These are phyloP conservation scores for Moricandia moricandioides DNA, from an alignment of 345 rosid genomes.

Conservation along the genomic window DNA sequence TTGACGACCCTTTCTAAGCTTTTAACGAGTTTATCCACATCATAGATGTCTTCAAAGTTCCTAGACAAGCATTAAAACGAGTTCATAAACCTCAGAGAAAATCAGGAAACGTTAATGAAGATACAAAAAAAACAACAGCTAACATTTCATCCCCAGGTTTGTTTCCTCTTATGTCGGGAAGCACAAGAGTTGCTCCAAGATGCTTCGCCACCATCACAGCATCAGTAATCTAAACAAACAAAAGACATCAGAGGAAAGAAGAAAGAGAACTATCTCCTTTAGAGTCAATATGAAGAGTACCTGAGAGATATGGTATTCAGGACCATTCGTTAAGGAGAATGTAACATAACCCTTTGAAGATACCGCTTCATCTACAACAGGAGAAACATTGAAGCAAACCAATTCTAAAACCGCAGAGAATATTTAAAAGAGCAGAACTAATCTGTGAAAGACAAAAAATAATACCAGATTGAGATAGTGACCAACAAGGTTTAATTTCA, in stretches of 20 bases:
- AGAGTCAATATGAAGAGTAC: slow-evolving; percentile 35
- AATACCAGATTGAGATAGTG: slow-evolving; percentile 47
- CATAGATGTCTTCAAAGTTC: slow-evolving; percentile 89
- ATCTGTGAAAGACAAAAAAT: slow-evolving; percentile 4
- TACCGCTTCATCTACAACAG: slow-evolving; percentile 35
- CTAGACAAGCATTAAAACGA: slow-evolving; percentile 40
- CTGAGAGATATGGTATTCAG: slow-evolving; percentile 98
- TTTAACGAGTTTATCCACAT: slow-evolving; percentile 62
- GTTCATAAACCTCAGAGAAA: slow-evolving; percentile 4
- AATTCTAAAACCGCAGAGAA: background rate
- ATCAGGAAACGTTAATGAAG: background rate
- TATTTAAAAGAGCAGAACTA: background rate
- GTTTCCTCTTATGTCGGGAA: slow-evolving; percentile 94
- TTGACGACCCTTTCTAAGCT: slow-evolving; percentile 72
- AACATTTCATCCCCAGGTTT: slow-evolving; percentile 83
- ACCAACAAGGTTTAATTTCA: slow-evolving; percentile 76
- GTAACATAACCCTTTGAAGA: slow-evolving; percentile 72
- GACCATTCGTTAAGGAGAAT: slow-evolving; percentile 91
- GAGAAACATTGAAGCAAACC: slow-evolving; percentile 1
- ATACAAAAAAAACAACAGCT: slow-evolving; percentile 23
- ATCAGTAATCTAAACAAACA: slow-evolving; percentile 56
- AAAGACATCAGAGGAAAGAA: background rate
- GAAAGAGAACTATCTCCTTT: background rate
- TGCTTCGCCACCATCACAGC: slow-evolving; percentile 81
- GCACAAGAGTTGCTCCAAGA: slow-evolving; percentile 75